phyloP scores from a whole-genome alignment of 805 yeast genomes.

The Zygosaccharomyces lentus region DNA sequence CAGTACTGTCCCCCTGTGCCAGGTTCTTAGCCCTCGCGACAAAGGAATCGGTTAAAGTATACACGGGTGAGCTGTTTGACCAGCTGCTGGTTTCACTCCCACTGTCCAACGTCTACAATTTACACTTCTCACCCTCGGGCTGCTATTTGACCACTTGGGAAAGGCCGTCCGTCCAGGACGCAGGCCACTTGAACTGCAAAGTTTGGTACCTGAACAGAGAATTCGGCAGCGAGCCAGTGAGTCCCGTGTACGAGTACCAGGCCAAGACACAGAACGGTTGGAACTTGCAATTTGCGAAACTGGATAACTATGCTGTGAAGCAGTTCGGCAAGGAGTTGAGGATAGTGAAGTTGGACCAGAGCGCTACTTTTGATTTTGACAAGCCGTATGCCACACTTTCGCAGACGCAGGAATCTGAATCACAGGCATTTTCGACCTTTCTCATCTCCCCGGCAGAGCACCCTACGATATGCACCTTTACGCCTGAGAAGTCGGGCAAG shows the following conservation, averaged over 20 bases:
- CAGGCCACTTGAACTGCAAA: constrained; percentile 74
- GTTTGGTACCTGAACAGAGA: constrained; percentile 58
- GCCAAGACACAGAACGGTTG: constrained; percentile 85
- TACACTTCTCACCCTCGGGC: constrained; percentile 87
- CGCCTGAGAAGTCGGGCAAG: constrained; percentile 80
- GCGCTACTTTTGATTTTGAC: constrained; percentile 39
- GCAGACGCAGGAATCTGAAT: constrained; percentile 36
- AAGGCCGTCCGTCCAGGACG: constrained; percentile 68
- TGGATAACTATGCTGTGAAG: constrained; percentile 33
- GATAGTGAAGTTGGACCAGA: constrained; percentile 41
- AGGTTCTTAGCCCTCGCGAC: constrained; percentile 34
- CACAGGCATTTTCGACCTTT: constrained; percentile 42
- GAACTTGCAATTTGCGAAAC: constrained; percentile 42
- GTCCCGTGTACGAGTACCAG: constrained; percentile 47
- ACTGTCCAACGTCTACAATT: constrained; percentile 67
- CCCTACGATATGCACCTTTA: constrained; percentile 85
- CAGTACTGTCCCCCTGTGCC: constrained; percentile 35
- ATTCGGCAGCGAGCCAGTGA: constrained; percentile 33
- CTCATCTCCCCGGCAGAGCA: constrained; percentile 82
- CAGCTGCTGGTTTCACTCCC: constrained; percentile 24
- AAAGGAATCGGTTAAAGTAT: constrained; percentile 25
- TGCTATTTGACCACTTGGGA: constrained; percentile 83
- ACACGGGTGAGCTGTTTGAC: constrained; percentile 28
- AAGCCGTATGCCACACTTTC: constrained; percentile 57
- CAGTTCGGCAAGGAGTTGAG: constrained; percentile 30